phyloP scores from a whole-genome alignment of 2,329 filamentous ascomycete species.

The Aureobasidium sp. region DNA sequence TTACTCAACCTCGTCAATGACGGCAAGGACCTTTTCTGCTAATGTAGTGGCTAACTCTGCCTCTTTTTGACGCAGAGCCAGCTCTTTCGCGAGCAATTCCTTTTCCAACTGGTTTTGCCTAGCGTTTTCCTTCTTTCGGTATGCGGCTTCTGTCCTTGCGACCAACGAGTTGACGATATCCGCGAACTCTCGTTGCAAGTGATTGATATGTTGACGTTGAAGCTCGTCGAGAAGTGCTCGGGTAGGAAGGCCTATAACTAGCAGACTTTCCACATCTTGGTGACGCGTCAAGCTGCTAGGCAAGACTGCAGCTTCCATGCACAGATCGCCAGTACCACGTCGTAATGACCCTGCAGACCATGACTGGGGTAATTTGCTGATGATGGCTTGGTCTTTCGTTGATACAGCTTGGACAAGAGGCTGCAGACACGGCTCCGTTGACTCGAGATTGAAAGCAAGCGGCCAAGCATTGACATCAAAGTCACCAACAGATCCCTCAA shows the following conservation, averaged over 20 bases:
- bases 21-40: background rate
- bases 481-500: background rate
- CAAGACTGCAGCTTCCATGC: background rate
- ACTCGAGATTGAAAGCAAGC: background rate
- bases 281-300: background rate
- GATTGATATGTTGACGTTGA: conserved; percentile 9
- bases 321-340: background rate
- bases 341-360: background rate
- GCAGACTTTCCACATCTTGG: conserved; percentile 8
- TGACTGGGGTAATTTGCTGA: background rate
- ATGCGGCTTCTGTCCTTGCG: background rate
- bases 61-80: conserved; percentile 5
- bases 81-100: conserved; percentile 1
- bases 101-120: background rate
- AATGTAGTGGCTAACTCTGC: conserved; percentile 13
- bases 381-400: background rate
- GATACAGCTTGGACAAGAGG: background rate
- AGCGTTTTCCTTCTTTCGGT: background rate
- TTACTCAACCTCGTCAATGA: background rate
- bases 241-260: conserved; percentile 15
- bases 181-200: conserved; percentile 13
- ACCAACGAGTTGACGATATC: conserved; percentile 15
- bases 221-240: conserved; percentile 2
- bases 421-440: background rate
- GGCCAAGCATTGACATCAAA: background rate